Evolutionary conservation across 352 stramenopile genomes (phyloP).

Genomic region (Phytophthora capsici): DNA sequence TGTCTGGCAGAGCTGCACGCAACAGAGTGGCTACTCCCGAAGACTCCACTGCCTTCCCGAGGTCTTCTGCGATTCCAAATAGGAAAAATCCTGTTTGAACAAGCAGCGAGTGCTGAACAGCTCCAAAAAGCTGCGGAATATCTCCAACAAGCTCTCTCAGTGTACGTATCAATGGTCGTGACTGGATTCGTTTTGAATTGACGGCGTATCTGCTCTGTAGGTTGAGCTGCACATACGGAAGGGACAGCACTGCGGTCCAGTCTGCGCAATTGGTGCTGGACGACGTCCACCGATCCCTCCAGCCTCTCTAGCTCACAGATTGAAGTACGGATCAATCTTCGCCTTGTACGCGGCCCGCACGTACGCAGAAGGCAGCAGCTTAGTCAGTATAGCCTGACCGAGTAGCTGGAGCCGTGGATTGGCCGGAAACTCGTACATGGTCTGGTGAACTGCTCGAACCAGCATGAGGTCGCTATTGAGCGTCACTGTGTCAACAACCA

Average conservation of each 20-base stretch:
- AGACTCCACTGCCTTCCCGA: conserved; percentile 44
- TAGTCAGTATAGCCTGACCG: conserved; percentile 52
- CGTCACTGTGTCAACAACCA: conserved; percentile 52
- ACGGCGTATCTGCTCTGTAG: conserved; percentile 15
- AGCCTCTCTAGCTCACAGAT: conserved; percentile 39
- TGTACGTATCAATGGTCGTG: conserved; percentile 36
- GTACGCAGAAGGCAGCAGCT: conserved; percentile 70
- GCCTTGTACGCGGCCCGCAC: conserved; percentile 74
- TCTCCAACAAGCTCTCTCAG: conserved; percentile 42
- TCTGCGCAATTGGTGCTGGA: conserved; percentile 33
- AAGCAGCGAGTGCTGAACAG: conserved; percentile 10
- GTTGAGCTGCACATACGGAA: conserved; percentile 38
- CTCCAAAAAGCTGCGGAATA: conserved; percentile 33
- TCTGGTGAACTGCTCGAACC: conserved; percentile 64
- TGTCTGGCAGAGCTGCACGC: conserved; percentile 40
- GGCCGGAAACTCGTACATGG: conserved; percentile 66
- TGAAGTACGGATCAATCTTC: conserved; percentile 79
- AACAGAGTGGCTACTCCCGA: conserved; percentile 51
- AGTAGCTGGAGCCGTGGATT: conserved; percentile 72
- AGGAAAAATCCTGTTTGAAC: conserved; percentile 42
- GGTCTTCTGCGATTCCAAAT: conserved; percentile 57
- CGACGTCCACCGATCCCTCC: conserved; percentile 30
- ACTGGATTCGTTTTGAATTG: conserved; percentile 1
- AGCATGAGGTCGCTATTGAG: conserved; percentile 59
- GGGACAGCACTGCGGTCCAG: conserved; percentile 21